Evolutionary conservation across 805 yeast species (phyloP).

Genomic region (Wickerhamiella brachini): DNA sequence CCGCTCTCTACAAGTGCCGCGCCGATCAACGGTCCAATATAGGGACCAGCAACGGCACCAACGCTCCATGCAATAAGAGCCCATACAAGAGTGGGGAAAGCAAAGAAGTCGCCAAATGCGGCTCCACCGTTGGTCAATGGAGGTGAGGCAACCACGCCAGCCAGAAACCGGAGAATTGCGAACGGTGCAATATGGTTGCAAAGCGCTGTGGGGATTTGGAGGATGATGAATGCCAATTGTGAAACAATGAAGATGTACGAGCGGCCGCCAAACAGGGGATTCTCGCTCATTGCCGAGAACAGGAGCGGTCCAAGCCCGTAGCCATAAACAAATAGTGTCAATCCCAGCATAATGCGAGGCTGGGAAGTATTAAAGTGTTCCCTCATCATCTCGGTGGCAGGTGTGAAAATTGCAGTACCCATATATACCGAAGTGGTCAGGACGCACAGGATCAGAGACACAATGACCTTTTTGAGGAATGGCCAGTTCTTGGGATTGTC

Average conservation of each 20-base stretch:
- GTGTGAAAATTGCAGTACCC: conserved; percentile 47
- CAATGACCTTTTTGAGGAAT: conserved; percentile 28
- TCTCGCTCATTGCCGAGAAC: conserved; percentile 43
- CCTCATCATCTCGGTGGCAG: conserved; percentile 35
- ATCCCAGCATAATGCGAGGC: conserved; percentile 35
- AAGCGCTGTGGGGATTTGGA: conserved; percentile 46
- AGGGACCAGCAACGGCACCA: conserved; percentile 43
- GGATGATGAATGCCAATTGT: conserved; percentile 32
- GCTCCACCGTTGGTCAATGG: conserved; percentile 48
- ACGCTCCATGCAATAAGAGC: conserved; percentile 40
- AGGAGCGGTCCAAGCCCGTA: conserved; percentile 47
- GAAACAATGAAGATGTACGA: conserved; percentile 34
- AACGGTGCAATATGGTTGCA: conserved; percentile 37
- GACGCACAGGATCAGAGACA: conserved; percentile 33
- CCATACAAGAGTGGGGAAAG: conserved; percentile 31
- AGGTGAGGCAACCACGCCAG: conserved; percentile 45
- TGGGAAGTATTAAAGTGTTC: conserved; percentile 31
- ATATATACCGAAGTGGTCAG: conserved; percentile 40
- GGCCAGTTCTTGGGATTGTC: conserved; percentile 47
- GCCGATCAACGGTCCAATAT: conserved; percentile 44
- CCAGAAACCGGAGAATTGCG: conserved; percentile 37
- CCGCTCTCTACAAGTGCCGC: conserved; percentile 34
- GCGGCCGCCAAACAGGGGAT: conserved; percentile 33
- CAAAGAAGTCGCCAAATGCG: conserved; percentile 36
- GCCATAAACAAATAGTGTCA: conserved; percentile 43